Conservation (phyloP, 306 rosid species). For the Glycine soja region DNA sequence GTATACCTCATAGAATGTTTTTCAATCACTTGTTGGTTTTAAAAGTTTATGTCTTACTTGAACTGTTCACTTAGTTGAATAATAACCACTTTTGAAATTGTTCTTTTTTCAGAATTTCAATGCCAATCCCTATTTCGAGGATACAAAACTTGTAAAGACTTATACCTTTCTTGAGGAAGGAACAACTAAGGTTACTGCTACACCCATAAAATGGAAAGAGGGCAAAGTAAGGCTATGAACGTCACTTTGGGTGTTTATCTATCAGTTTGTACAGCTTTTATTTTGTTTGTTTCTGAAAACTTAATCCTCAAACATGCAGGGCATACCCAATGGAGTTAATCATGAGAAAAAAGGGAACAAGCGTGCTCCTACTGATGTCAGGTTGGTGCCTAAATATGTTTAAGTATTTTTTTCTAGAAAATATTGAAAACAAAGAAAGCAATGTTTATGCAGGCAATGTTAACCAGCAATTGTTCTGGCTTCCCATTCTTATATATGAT, state of each 20-base stretch:
- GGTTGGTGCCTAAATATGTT: conserved; percentile 57
- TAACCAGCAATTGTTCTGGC: not conserved
- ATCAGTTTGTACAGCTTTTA: not conserved
- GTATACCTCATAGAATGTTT: not conserved
- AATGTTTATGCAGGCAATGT: not conserved
- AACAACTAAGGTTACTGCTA: conserved; percentile 80
- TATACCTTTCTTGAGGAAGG: conserved; percentile 90
- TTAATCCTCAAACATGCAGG: conserved; percentile 55
- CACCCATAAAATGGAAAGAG: conserved; percentile 93
- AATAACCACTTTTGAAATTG: not conserved
- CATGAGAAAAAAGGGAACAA: conserved; percentile 91
- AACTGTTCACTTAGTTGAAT: too few species aligned
- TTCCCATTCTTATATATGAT: not conserved
- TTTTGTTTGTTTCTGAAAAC: not conserved
- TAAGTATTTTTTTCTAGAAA: not conserved
- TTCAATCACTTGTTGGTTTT: not conserved
- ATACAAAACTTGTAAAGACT: conserved; percentile 77
- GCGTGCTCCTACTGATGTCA: conserved; percentile 72
- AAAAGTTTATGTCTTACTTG: not conserved
- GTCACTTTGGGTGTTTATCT: not conserved
- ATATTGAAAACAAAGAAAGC: conserved; percentile 6
- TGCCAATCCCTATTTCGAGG: conserved; percentile 89
- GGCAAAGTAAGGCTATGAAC: conserved; percentile 68
- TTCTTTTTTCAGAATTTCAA: conserved; percentile 72
- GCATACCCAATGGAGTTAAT: conserved; percentile 74